These are phyloP conservation scores for Leishmania martiniquensis DNA, from an alignment of 208 protist genomes.

Conservation along the genomic window DNA sequence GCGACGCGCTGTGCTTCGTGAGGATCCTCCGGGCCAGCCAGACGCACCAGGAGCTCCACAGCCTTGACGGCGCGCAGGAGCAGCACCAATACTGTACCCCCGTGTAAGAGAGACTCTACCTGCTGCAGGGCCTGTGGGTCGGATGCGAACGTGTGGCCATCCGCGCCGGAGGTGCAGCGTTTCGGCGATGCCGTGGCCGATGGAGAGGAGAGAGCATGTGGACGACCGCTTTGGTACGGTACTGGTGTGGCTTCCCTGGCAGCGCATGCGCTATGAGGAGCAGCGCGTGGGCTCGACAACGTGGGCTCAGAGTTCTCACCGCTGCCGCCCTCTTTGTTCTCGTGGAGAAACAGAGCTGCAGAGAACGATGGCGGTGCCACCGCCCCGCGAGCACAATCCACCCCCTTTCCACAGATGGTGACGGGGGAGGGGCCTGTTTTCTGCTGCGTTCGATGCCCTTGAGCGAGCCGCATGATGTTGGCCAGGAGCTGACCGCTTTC, in stretches of 20 bases:
- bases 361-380: not conserved
- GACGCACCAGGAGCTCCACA: conserved; percentile 51
- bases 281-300: not conserved
- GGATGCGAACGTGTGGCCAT: conserved; percentile 2
- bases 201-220: not conserved
- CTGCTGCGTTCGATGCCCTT: conserved; percentile 10
- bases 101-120: conserved; percentile 47
- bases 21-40: conserved; percentile 77
- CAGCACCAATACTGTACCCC: conserved; percentile 67
- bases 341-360: not conserved
- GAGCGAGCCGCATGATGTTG: conserved; percentile 22
- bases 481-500: conserved; percentile 18
- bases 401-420: not conserved
- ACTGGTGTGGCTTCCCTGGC: not conserved
- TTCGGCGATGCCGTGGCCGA: not conserved
- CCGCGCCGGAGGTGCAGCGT: not conserved
- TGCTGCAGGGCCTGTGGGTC: conserved; percentile 27
- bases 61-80: conserved; percentile 61
- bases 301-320: not conserved
- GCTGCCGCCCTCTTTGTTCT: not conserved
- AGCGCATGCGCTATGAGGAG: not conserved
- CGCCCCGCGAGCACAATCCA: not conserved
- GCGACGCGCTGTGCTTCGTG: conserved; percentile 48
- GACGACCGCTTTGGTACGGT: not conserved
- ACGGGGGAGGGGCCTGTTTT: not conserved